Evolutionary conservation across 192 early-diverging fungal species (phyloP), one percentile per base, ranked within the genome.

Genomic region (Entomortierella lignicola): DNA sequence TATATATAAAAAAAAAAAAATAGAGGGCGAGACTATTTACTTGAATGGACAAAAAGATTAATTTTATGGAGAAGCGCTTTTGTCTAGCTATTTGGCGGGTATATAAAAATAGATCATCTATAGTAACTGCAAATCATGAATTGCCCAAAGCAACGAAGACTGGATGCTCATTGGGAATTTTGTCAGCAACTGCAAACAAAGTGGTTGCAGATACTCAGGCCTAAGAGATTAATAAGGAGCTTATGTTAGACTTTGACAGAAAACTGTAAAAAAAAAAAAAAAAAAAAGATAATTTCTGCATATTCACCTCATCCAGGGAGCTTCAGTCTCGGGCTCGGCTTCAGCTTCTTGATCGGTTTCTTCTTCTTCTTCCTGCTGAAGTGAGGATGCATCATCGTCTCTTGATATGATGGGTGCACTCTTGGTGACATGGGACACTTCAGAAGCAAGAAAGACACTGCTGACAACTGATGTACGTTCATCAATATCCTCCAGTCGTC

Each of bases 81-180:
- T 7, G 4, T 37, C 34, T 37, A 37, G 10, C 10, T 37, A 37
- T 37, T 4, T 37, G 58, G 57, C n/a, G 57, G 67, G 67, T 69
- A 69, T 69, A 69, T 60, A 53, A 4, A 25, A 69, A 29, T n/a
- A 57, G 41, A 7, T 41, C 11, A 41, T 11, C 55, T 69, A 77
- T 55, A 77, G 17, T 15, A 77, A 39, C n/a, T 77, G 74, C 25
- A 77, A 47, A 32, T 77, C 74, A 25, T 77, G 74, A 41, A 77
- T 77, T 18, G 74, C 74, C 74, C 74, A 77, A 29, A 77, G 66
- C n/a, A 77, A 27, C 20, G 74, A 77, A 1, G 74, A 77, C 41
- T 77, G 74, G 55, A 77, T 77, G 43, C 44, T 77, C 74, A 77
- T 77, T 0, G 74, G 74, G 55, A 77, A 77, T 60, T 77, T 77